These are phyloP conservation scores for Saccharum hybrid DNA, from an alignment of 202 grass and related monocot species.

Conservation along the genomic window DNA sequence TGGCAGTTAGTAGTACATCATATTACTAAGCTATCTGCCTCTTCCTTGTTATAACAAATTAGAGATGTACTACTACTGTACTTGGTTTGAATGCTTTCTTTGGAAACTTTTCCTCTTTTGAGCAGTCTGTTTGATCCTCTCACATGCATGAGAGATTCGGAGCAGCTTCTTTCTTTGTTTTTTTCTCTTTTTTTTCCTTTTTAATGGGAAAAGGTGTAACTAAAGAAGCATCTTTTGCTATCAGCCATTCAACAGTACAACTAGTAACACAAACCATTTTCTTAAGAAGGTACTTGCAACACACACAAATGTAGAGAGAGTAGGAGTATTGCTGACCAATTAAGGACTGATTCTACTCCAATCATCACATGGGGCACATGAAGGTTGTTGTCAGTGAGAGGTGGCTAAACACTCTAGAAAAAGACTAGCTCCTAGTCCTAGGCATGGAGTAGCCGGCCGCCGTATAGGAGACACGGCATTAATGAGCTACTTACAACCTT, in stretches of 20 bases:
- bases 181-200: neutral
- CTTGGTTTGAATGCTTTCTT: constrained; percentile 42
- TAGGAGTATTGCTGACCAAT: constrained; percentile 30
- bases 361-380: constrained; percentile 44
- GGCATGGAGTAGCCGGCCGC: constrained; percentile 48
- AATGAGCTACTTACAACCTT: constrained; percentile 46
- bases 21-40: too few species aligned
- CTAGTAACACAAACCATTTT: neutral
- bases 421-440: constrained; percentile 23
- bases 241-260: neutral
- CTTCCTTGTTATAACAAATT: neutral
- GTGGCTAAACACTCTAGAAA: neutral
- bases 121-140: constrained; percentile 19
- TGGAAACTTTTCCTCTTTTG: constrained; percentile 26
- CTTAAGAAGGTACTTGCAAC: neutral
- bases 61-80: neutral
- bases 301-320: neutral
- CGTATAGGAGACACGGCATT: constrained; percentile 47
- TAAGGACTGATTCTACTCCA: constrained; percentile 22
- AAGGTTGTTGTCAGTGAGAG: constrained; percentile 25
- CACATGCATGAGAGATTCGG: constrained; percentile 21
- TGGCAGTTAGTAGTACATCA: too few species aligned
- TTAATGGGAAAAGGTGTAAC: constrained; percentile 13
- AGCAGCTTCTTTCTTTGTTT: neutral
- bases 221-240: constrained; percentile 27